Percentiles rank a stretch among this genome's conserved stretches.
phyloP scores from a whole-genome alignment of 371 early-diverging fungal species.

The Mucor irregularis region DNA sequence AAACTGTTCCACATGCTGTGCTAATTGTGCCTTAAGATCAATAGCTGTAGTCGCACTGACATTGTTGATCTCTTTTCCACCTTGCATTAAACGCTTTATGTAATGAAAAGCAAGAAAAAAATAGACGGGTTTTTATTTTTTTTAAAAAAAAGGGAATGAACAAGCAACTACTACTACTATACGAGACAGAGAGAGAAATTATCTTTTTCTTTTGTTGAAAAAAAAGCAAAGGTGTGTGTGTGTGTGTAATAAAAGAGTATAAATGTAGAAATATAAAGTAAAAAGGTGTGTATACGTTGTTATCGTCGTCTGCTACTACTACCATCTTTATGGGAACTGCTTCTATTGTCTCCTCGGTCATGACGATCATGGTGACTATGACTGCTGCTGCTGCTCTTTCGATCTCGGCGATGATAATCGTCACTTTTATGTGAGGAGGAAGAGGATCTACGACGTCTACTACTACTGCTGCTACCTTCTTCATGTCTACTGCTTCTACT shows the following conservation, averaged over 20 bases:
- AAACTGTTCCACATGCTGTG: slow-evolving; percentile 42
- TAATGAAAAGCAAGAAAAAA: background rate
- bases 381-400: background rate
- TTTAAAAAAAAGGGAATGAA: too few species aligned
- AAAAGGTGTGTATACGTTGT: too few species aligned
- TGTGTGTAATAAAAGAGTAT: too few species aligned
- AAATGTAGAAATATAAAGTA: too few species aligned
- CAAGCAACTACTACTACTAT: too few species aligned
- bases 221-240: too few species aligned
- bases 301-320: slow-evolving; percentile 13
- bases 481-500: background rate
- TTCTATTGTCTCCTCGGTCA: background rate
- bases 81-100: background rate
- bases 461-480: background rate
- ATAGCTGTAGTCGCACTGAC: slow-evolving; percentile 36
- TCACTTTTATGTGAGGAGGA: slow-evolving; percentile 10
- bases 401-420: slow-evolving; percentile 10
- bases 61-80: slow-evolving; percentile 19
- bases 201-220: too few species aligned
- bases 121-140: background rate
- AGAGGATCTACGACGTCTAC: slow-evolving; percentile 5
- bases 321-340: background rate
- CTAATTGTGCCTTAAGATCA: slow-evolving; percentile 43
- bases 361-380: slow-evolving; percentile 5
- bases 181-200: too few species aligned